phyloP scores from a whole-genome alignment of 2,329 filamentous ascomycete genomes.

The Cadophora sp. region DNA sequence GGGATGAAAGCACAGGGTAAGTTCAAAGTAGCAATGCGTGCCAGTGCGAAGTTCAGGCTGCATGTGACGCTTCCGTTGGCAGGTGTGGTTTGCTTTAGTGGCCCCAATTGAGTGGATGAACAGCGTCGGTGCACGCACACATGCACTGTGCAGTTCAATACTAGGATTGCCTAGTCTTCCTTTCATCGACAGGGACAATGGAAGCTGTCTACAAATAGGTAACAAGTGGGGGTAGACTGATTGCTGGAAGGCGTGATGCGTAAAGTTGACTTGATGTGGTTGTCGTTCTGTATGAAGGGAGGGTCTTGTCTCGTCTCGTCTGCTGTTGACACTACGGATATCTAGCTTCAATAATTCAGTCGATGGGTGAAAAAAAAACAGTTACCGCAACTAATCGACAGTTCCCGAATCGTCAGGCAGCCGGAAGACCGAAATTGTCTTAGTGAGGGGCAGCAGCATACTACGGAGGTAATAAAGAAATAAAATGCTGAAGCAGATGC shows the following conservation, averaged over 20 bases:
- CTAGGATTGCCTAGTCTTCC: constrained; percentile 6
- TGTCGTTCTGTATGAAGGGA: not conserved
- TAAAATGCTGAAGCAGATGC: not conserved
- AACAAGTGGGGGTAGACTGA: not conserved
- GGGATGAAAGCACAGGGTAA: constrained; percentile 7
- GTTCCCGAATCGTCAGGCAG: not conserved
- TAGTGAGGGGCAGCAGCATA: constrained; percentile 10
- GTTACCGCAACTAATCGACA: not conserved
- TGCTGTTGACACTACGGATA: constrained; percentile 12
- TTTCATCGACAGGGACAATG: not conserved
- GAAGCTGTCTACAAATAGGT: not conserved
- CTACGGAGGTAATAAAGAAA: not conserved
- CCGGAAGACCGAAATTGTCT: not conserved
- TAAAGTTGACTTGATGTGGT: too few relatives aligned
- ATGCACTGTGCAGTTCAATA: not conserved
- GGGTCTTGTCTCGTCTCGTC: constrained; percentile 2
- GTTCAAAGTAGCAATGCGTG: not conserved
- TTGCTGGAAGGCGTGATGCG: not conserved
- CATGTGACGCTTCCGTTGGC: constrained; percentile 12
- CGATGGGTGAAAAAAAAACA: not conserved
- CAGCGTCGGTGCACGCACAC: not conserved
- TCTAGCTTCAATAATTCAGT: not conserved
- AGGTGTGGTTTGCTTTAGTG: not conserved
- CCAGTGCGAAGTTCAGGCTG: not conserved
- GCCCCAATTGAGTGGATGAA: not conserved